Base-by-base conservation (phyloP, 2,329 filamentous ascomycete genomes). In the Colletotrichum magnum region DNA sequence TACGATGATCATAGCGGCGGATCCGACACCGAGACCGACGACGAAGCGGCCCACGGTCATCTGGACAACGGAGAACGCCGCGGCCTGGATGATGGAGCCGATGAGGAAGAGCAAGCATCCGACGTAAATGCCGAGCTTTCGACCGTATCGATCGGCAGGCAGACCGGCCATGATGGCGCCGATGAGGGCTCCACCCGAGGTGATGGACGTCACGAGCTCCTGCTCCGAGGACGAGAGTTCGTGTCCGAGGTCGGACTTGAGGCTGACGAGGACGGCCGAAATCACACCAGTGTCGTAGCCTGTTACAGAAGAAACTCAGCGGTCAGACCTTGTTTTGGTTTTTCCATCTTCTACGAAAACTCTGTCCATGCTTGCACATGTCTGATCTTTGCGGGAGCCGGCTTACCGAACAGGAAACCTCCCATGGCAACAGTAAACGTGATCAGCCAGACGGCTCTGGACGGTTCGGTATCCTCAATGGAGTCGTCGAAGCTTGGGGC, bases 131-230 rank as follows among this genome's bases (percentile, higher is more conserved):
- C 77, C 77, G 43, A 73, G 74, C 73, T 83, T 83, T 47, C 81
- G 78, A 16, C 82, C 82, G 48, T 77, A 81, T 62, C 77, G 71
- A 69, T 84, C 81, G 16, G 81, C 80, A 1, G 78, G 77, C 5
- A 77, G 71, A 51, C 79, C 79, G n/a, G 79, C 79, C 28, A 77
- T 73, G 41, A 82, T 75, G 62, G 82, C 80, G 7, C 82, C 83
- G 10, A 84, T 74, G 50, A 86, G 79, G 2, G 83, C 83, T 28
- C 82, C 86, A 36, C 82, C 85, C 13, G 83, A 85, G 36, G 82
- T 86, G 18, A 88, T 80, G 0, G 86, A 86, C 0, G 86, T 88
- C 43, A 88, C 81, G 32, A 87, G 76, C 71, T 88, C 85, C 71
- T 86, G 82, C 69, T 88, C 85, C 7, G 77, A 79, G 6, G 81